Conservation (phyloP, 2,329 filamentous ascomycete genomes). For the Penicillium sp. region DNA sequence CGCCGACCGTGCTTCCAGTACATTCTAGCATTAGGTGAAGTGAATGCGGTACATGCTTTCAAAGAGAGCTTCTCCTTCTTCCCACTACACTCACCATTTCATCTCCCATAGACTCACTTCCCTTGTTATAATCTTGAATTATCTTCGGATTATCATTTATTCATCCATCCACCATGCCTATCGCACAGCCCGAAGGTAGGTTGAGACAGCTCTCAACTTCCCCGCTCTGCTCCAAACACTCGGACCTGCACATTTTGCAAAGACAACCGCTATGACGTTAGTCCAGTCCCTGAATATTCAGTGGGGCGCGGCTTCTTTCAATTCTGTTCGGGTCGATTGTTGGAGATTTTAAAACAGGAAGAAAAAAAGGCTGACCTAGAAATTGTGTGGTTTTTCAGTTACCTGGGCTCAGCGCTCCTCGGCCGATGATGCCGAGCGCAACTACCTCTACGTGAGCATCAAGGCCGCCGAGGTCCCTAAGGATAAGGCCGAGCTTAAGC, state of each 20-base stretch:
- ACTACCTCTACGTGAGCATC: constrained; percentile 93
- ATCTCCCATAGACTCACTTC: constrained; percentile 13
- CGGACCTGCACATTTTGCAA: constrained; percentile 24
- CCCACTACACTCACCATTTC: constrained; percentile 13
- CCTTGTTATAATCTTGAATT: constrained; percentile 7
- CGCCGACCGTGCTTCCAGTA: constrained; percentile 38
- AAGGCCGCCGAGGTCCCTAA: constrained; percentile 79
- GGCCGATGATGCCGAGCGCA: constrained; percentile 74
- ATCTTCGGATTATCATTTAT: neutral
- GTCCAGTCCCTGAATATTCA: constrained; percentile 1
- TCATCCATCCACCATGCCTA: constrained; percentile 2
- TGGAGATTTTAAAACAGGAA: neutral
- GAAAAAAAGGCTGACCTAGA: constrained; percentile 9
- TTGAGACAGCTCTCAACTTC: constrained; percentile 28
- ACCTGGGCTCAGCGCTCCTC: constrained; percentile 98
- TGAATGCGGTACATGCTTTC: constrained; percentile 26
- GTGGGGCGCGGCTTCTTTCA: neutral
- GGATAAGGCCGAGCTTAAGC: constrained; percentile 75
- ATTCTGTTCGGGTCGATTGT: neutral
- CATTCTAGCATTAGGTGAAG: constrained; percentile 33
- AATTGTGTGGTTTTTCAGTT: constrained; percentile 56
- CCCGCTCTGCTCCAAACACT: constrained; percentile 27
- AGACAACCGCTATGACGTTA: constrained; percentile 16
- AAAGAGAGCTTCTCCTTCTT: constrained; percentile 22
- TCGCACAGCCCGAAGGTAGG: constrained; percentile 46